Conservation (phyloP, 2,329 filamentous ascomycete genomes). For the Shiraia sp. region DNA sequence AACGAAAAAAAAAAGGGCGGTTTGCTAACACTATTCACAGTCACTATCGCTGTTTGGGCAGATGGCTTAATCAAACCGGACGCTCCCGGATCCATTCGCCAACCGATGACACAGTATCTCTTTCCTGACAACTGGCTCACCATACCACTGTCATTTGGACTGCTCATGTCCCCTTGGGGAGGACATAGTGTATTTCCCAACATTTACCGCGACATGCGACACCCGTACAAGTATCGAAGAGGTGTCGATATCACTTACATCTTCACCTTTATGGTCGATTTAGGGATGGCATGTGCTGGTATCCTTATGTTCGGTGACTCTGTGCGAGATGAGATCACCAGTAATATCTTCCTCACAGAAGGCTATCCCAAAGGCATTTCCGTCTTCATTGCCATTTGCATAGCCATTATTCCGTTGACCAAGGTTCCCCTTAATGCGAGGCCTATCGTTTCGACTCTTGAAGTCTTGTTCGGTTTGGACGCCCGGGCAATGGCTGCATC, state of each 20-base stretch:
- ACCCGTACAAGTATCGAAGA: conserved; percentile 78
- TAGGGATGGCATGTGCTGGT: conserved; percentile 79
- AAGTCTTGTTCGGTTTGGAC: conserved; percentile 78
- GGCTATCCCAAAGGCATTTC: conserved; percentile 76
- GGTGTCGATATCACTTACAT: conserved; percentile 80
- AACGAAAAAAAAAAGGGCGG: not conserved
- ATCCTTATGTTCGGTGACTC: conserved; percentile 92
- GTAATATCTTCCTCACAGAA: conserved; percentile 76
- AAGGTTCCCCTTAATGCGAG: conserved; percentile 92
- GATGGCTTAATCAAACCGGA: conserved; percentile 85
- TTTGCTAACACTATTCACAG: conserved; percentile 52
- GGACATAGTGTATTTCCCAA: conserved; percentile 82
- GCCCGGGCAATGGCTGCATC: conserved; percentile 55
- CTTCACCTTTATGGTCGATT: conserved; percentile 83
- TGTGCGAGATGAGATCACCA: conserved; percentile 87
- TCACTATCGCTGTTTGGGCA: conserved; percentile 79
- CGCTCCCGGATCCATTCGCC: conserved; percentile 77
- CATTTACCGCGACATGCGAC: conserved; percentile 75
- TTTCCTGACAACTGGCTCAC: conserved; percentile 87
- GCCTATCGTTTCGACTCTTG: conserved; percentile 82
- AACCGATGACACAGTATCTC: conserved; percentile 78
- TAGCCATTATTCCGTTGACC: conserved; percentile 90
- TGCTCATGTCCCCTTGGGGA: conserved; percentile 83
- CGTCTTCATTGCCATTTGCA: conserved; percentile 80
- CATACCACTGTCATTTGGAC: conserved; percentile 82